These are phyloP conservation scores for Podila clonocystis DNA, from an alignment of 192 early-diverging fungal species.

Conservation along the genomic window DNA sequence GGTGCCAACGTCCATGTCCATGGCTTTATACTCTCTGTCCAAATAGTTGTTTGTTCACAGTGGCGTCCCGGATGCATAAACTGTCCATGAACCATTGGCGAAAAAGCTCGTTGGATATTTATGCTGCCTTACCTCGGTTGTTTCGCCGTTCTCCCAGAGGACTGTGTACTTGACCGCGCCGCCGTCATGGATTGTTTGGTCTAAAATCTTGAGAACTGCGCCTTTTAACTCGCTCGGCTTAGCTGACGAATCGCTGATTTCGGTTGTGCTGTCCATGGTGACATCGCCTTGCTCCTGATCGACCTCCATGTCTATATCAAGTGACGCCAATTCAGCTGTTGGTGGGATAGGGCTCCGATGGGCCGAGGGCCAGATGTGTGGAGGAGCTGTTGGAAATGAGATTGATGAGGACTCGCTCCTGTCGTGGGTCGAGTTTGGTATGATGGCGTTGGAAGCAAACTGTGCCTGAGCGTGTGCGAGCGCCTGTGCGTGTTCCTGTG, in stretches of 20 bases:
- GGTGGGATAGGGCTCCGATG: too few relatives aligned
- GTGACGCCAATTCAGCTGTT: neutral
- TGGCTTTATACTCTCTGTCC: too few relatives aligned
- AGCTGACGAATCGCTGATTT: neutral
- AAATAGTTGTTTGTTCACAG: too few relatives aligned
- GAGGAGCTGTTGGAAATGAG: too few relatives aligned
- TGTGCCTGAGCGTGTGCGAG: neutral
- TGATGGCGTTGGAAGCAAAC: neutral
- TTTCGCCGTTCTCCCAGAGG: constrained; percentile 49
- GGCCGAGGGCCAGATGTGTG: too few relatives aligned
- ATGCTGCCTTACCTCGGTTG: constrained; percentile 44
- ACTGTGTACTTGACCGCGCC: constrained; percentile 51
- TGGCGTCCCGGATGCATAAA: too few relatives aligned
- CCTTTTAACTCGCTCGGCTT: constrained; percentile 13
- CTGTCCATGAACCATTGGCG: too few relatives aligned
- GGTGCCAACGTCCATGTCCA: too few relatives aligned
- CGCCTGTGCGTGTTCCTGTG: too few relatives aligned
- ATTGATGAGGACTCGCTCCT: neutral
- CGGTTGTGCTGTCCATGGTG: neutral
- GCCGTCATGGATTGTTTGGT: constrained; percentile 39
- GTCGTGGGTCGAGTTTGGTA: neutral
- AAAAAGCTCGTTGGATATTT: too few relatives aligned
- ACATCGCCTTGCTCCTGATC: constrained; percentile 25
- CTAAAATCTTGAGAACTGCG: constrained; percentile 40
- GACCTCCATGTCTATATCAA: constrained; percentile 18